phyloP scores from a whole-genome alignment of 2,329 filamentous ascomycete species.

The Diplodia sapinea region DNA sequence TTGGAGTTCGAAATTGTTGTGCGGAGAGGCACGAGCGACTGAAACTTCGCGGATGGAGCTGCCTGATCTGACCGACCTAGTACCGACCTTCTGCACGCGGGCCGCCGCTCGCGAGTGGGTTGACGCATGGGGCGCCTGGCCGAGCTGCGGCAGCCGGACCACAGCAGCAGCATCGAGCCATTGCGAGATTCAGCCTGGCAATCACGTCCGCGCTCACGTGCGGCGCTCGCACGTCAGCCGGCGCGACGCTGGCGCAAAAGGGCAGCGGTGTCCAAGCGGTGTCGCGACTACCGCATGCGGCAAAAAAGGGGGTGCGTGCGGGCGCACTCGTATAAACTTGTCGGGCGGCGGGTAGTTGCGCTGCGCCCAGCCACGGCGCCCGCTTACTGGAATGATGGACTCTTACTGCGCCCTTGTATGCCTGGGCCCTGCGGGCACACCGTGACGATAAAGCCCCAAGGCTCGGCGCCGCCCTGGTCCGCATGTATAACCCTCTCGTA shows the following conservation, averaged over 20 bases:
- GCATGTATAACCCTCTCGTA: constrained; percentile 5
- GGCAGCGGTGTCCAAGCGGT: not conserved
- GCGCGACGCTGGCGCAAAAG: constrained; percentile 5
- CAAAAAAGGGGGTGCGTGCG: constrained; percentile 12
- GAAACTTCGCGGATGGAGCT: not conserved
- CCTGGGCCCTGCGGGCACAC: constrained; percentile 20
- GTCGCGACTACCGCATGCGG: constrained; percentile 19
- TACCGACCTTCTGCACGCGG: not conserved
- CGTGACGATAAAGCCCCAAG: constrained; percentile 19
- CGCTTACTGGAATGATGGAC: constrained; percentile 20
- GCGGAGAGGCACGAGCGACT: constrained; percentile 3
- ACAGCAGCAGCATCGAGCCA: not conserved
- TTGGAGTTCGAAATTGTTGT: constrained; percentile 6
- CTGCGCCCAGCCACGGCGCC: constrained; percentile 12
- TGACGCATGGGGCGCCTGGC: not conserved
- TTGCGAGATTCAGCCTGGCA: too few relatives aligned
- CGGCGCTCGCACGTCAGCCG: constrained; percentile 10
- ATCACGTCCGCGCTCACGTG: constrained; percentile 1
- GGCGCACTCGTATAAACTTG: constrained; percentile 22
- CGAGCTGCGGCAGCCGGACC: not conserved
- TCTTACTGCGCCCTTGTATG: constrained; percentile 12
- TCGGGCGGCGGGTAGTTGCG: constrained; percentile 2
- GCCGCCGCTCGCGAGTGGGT: not conserved
- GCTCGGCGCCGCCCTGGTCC: not conserved
- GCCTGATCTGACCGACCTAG: not conserved